Conservation (phyloP, 2,329 filamentous ascomycete genomes). For the Aureobasidium namibiae region DNA sequence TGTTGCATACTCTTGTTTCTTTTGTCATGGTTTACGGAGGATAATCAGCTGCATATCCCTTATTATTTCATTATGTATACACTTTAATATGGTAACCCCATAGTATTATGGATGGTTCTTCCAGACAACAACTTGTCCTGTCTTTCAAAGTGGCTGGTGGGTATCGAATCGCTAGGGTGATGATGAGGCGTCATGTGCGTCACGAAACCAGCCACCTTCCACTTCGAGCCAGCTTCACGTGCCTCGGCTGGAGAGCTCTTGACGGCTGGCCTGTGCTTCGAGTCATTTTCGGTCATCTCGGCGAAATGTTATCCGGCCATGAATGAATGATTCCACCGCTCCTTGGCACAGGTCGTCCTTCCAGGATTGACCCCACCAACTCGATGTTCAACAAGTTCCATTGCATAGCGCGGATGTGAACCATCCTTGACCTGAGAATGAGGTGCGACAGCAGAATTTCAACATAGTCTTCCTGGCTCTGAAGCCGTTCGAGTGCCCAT, state of each 20-base stretch:
- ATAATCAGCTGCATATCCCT: slow-evolving; percentile 6
- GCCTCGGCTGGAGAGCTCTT: neutral
- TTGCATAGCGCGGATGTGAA: too few species aligned
- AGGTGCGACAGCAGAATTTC: neutral
- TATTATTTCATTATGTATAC: neutral
- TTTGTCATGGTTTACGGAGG: slow-evolving; percentile 7
- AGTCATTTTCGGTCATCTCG: neutral
- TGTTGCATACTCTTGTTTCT: slow-evolving; percentile 11
- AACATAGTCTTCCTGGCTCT: too few species aligned
- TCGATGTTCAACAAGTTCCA: too few species aligned
- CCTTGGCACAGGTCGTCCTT: neutral
- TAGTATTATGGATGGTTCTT: neutral
- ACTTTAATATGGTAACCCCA: neutral
- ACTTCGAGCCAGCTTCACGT: neutral
- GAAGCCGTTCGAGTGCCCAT: too few species aligned
- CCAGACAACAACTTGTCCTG: neutral
- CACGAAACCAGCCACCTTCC: neutral
- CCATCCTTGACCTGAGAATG: neutral
- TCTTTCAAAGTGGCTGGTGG: neutral
- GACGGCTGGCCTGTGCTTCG: neutral
- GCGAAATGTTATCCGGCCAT: neutral
- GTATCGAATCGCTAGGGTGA: neutral
- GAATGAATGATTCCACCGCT: neutral
- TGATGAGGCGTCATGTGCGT: neutral
- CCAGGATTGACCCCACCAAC: neutral